Percentiles rank a stretch among this genome's conserved stretches.
Evolutionary conservation across 768 basidiomycete species (phyloP).

Genomic region (Suillus lakei): DNA sequence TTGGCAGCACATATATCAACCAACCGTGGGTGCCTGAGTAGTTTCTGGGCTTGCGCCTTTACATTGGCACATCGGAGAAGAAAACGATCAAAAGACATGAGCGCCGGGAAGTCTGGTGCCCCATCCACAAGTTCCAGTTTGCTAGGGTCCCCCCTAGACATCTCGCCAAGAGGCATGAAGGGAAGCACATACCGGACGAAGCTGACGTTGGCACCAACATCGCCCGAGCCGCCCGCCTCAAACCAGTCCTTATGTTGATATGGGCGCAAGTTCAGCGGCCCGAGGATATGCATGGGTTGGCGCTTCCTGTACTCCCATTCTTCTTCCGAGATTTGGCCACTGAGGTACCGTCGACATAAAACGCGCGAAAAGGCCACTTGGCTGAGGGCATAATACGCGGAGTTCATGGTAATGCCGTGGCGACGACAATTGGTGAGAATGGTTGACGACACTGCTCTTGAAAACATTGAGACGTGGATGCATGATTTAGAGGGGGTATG

Average conservation of each 20-base stretch:
- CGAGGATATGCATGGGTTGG: conserved; percentile 54
- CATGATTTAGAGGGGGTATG: conserved; percentile 46
- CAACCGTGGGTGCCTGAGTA: conserved; percentile 48
- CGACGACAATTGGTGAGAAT: conserved; percentile 44
- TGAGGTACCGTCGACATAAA: conserved; percentile 47
- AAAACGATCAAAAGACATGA: conserved; percentile 52
- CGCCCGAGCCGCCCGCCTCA: conserved; percentile 44
- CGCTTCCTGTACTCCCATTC: conserved; percentile 57
- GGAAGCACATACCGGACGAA: conserved; percentile 49
- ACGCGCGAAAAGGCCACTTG: conserved; percentile 56
- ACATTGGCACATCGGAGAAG: conserved; percentile 45
- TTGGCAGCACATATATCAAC: conserved; percentile 39
- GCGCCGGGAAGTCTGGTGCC: conserved; percentile 42
- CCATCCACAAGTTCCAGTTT: conserved; percentile 39
- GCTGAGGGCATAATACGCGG: conserved; percentile 50
- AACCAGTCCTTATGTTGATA: conserved; percentile 52
- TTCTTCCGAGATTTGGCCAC: conserved; percentile 47
- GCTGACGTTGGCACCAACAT: conserved; percentile 46
- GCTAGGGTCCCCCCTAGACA: conserved; percentile 11
- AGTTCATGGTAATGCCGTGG: conserved; percentile 51
- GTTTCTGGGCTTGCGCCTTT: conserved; percentile 38
- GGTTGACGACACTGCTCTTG: conserved; percentile 30
- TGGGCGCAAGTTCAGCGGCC: conserved; percentile 55
- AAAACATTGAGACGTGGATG: conserved; percentile 25
- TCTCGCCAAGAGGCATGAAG: conserved; percentile 46